Evolutionary conservation across 805 yeast genomes (phyloP).

Genomic region (Debaryomyces tyrocola): DNA sequence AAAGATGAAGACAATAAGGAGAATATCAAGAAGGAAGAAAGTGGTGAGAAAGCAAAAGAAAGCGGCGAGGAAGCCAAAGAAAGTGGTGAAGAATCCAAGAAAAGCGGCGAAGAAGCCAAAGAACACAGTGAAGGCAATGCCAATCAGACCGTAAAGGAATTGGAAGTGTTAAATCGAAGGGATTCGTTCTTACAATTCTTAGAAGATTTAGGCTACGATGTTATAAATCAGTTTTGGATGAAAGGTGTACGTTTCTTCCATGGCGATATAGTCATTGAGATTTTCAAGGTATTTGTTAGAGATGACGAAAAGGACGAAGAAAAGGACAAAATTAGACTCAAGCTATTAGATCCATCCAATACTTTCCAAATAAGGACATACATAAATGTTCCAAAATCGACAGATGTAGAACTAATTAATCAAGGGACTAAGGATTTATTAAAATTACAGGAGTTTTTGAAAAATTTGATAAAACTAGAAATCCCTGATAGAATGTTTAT

Average conservation of each 20-base stretch:
- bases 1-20: background rate
- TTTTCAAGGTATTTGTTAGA: slow-evolving; percentile 47
- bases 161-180: slow-evolving; percentile 10
- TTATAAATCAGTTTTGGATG: slow-evolving; percentile 59
- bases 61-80: slow-evolving; percentile 4
- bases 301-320: slow-evolving; percentile 26
- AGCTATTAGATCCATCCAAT: slow-evolving; percentile 51
- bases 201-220: slow-evolving; percentile 69
- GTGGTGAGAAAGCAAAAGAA: background rate
- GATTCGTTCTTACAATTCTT: slow-evolving; percentile 46
- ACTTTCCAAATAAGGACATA: slow-evolving; percentile 62
- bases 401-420: slow-evolving; percentile 72
- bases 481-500: slow-evolving; percentile 78
- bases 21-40: slow-evolving; percentile 5
- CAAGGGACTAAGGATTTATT: slow-evolving; percentile 64
- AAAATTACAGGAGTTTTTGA: slow-evolving; percentile 61
- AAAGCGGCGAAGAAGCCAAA: background rate
- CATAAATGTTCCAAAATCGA: slow-evolving; percentile 68
- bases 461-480: slow-evolving; percentile 64
- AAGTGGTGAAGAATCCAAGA: slow-evolving; percentile 1
- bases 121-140: background rate
- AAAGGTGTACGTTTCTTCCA: slow-evolving; percentile 63
- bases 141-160: background rate
- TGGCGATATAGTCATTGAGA: slow-evolving; percentile 59
- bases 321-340: slow-evolving; percentile 30